Conservation (phyloP, 75 land plant genomes). For the Pinus tabuliformis region DNA sequence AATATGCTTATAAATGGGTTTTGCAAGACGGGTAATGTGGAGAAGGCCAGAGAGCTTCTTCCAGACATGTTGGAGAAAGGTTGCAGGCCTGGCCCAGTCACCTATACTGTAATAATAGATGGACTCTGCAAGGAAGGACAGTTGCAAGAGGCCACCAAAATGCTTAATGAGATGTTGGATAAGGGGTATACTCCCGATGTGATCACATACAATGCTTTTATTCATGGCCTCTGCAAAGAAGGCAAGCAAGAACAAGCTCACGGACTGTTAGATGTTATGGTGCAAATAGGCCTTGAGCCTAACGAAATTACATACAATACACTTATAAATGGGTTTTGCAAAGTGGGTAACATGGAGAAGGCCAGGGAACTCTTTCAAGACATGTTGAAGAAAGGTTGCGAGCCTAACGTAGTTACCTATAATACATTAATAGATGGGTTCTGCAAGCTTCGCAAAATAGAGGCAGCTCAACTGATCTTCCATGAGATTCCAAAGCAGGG, state of each 20-base stretch:
- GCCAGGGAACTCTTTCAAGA: constrained; percentile 31
- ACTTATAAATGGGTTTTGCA: constrained; percentile 67
- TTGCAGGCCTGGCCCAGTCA: constrained; percentile 68
- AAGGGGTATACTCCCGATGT: constrained; percentile 22
- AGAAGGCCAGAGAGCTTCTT: constrained; percentile 82
- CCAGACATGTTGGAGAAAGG: constrained; percentile 74
- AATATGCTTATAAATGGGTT: constrained; percentile 92
- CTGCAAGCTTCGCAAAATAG: constrained; percentile 17
- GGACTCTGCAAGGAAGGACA: constrained; percentile 82
- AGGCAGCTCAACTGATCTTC: constrained; percentile 40
- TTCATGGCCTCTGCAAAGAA: constrained; percentile 29
- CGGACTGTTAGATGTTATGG: constrained; percentile 36
- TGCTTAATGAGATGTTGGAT: constrained; percentile 70
- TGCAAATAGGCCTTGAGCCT: constrained; percentile 46
- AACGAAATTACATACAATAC: constrained; percentile 60
- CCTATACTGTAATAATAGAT: constrained; percentile 84
- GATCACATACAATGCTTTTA: constrained; percentile 46
- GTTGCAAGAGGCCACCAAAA: constrained; percentile 80
- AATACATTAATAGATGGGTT: constrained; percentile 34
- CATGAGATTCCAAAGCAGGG: constrained; percentile 43
- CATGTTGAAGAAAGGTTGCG: constrained; percentile 39
- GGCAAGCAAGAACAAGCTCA: constrained; percentile 34
- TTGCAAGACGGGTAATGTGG: constrained; percentile 78
- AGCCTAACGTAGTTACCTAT: constrained; percentile 39
- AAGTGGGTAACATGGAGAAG: constrained; percentile 43